Evolutionary conservation across 305 asterid genomes (phyloP), one percentile per base, ranked within the genome.

Genomic region (Coffea humblotiana): DNA sequence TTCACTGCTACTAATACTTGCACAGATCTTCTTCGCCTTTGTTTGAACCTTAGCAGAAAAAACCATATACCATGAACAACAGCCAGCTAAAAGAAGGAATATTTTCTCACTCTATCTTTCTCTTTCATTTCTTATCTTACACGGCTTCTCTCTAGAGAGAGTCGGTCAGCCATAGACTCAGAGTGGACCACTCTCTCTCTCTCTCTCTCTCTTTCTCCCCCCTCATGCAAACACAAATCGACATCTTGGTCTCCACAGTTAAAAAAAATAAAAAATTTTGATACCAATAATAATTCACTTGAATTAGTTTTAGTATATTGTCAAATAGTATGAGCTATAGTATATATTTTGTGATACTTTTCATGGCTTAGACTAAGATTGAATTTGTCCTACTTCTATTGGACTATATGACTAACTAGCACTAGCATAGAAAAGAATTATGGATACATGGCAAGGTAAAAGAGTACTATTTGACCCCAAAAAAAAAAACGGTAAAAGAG

Each of bases 131-230:
- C 93, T 89, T 85, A 91, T 87, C 97, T 86, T 83, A 89, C 92
- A 88, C 88, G 92, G 86, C 88, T 85, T 83, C 83, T 78, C 79
- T 90, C 86, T 82, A 85, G 43, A 40, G 43, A 82, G 86, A 16
- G 89, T 85, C 89, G 94, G 97, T 87, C 16, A 92, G 94, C 91
- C 90, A 86, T 88, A 83, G 90, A 90, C 97, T 91, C 90, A 80
- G 72, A 80, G 76, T 90, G 96, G 98, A 92, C 94, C 94, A 88
- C 94, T 74, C 65, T 72, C 80, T 75, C 79, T 81, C 74, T 74
- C 85, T 72, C 75, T 76, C 77, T 73, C 84, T 81, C 82, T 32
- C 32, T 32, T 93, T 74, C 65, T 72, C 78, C 82, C 71, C 79
- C 69, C 83, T 76, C 82, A 45, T 54, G 77, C 29, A 63, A 58